Conservation (phyloP, 2,329 filamentous ascomycete genomes). For the Camptophora hylomeconis region DNA sequence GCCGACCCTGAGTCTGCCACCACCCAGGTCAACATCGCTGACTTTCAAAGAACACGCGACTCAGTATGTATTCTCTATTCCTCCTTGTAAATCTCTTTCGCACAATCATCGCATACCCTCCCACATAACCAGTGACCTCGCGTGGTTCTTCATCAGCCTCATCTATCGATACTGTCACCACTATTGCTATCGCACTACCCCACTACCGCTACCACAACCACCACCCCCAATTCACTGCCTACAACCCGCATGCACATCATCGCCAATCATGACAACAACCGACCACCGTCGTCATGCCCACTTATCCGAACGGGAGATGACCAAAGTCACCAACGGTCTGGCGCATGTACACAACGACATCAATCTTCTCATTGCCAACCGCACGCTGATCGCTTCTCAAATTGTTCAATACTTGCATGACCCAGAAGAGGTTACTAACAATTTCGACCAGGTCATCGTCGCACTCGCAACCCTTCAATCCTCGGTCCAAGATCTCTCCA, state of each 20-base stretch:
- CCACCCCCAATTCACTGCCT: constrained; percentile 4
- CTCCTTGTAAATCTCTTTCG: not conserved
- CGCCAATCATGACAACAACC: no score
- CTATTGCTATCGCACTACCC: not conserved
- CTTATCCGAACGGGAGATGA: no score
- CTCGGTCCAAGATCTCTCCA: constrained; percentile 64
- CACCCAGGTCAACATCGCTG: constrained; percentile 45
- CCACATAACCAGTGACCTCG: no score
- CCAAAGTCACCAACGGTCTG: no score
- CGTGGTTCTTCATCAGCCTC: no score
- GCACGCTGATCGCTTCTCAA: constrained; percentile 4
- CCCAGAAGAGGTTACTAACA: constrained; percentile 25
- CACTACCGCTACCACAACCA: constrained; percentile 5
- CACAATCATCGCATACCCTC: no score
- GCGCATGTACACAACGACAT: not conserved
- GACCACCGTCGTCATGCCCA: no score
- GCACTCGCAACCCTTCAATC: constrained; percentile 68
- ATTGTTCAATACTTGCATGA: constrained; percentile 3
- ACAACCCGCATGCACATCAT: no score
- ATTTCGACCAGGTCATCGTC: constrained; percentile 50
- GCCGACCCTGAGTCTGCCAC: constrained; percentile 19
- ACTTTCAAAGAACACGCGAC: constrained; percentile 69
- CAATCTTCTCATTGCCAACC: constrained; percentile 4
- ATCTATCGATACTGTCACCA: no score
- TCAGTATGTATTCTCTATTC: constrained; percentile 64